These are phyloP conservation scores for Oryza glumipatula DNA, from an alignment of 176 grass and related monocot genomes.

Conservation along the genomic window DNA sequence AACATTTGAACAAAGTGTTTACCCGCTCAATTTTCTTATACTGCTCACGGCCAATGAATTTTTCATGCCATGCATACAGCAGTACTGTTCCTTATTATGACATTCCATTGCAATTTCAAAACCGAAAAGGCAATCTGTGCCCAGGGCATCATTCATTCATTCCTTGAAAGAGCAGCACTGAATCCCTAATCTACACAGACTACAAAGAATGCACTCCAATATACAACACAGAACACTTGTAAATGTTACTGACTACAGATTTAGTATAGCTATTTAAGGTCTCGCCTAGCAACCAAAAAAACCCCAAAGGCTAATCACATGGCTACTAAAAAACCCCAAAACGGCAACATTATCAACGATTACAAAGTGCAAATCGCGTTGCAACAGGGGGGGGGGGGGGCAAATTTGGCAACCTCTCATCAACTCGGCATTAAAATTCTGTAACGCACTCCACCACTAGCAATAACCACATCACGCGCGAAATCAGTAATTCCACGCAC, in stretches of 20 bases:
- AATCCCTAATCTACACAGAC: not conserved
- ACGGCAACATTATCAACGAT: not conserved
- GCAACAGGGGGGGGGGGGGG: not conserved
- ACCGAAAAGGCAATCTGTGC: constrained; percentile 13
- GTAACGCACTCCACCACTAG: not conserved
- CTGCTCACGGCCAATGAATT: not conserved
- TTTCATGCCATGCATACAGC: not conserved
- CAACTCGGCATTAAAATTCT: constrained; percentile 8
- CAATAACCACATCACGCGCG: constrained; percentile 18
- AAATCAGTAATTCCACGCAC: constrained; percentile 23
- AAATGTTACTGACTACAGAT: not conserved
- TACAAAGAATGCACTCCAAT: not conserved
- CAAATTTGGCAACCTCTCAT: constrained; percentile 13
- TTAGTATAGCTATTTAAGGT: not conserved
- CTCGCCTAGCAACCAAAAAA: not conserved
- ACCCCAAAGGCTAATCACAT: not conserved
- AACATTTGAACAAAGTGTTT: constrained; percentile 13
- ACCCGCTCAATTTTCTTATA: not conserved
- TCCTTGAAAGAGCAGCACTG: not conserved
- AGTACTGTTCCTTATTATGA: not conserved
- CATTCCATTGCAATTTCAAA: not conserved
- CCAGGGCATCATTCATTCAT: not conserved
- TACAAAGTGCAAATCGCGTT: constrained; percentile 7
- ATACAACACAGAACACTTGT: not conserved
- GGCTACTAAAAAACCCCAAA: not conserved